These are phyloP conservation scores for Tolypocladium ophioglossoides DNA, from an alignment of 2,329 filamentous ascomycete genomes.

Conservation along the genomic window DNA sequence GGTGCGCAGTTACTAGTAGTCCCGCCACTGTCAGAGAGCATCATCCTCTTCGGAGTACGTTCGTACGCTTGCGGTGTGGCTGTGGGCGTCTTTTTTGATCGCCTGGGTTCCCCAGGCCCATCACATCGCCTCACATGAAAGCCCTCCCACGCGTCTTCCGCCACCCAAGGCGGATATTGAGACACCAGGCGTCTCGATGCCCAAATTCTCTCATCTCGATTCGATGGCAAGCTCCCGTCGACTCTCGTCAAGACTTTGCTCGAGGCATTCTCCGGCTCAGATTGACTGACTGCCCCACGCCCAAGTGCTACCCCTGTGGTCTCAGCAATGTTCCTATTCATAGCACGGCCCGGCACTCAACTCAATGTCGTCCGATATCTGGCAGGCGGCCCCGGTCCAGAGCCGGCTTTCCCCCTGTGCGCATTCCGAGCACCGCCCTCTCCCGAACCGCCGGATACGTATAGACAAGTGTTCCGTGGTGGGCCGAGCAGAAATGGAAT, in stretches of 20 bases:
- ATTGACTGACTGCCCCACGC: background rate
- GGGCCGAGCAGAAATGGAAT: no score
- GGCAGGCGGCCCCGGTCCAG: background rate
- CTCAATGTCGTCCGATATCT: background rate
- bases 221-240: background rate
- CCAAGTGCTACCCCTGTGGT: background rate
- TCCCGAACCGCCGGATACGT: background rate
- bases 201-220: background rate
- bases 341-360: background rate
- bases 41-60: no score
- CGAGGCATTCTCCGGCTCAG: background rate
- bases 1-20: no score
- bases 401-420: background rate
- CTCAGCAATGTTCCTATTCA: background rate
- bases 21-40: no score
- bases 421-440: background rate
- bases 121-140: no score
- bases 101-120: no score
- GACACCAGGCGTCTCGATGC: background rate
- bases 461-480: no score
- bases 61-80: no score
- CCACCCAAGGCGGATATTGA: background rate
- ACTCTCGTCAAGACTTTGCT: background rate
- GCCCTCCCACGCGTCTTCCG: no score
- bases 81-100: no score